These are phyloP conservation scores for Alternaria sp. DNA, from an alignment of 2,329 filamentous ascomycete genomes.

Conservation along the genomic window DNA sequence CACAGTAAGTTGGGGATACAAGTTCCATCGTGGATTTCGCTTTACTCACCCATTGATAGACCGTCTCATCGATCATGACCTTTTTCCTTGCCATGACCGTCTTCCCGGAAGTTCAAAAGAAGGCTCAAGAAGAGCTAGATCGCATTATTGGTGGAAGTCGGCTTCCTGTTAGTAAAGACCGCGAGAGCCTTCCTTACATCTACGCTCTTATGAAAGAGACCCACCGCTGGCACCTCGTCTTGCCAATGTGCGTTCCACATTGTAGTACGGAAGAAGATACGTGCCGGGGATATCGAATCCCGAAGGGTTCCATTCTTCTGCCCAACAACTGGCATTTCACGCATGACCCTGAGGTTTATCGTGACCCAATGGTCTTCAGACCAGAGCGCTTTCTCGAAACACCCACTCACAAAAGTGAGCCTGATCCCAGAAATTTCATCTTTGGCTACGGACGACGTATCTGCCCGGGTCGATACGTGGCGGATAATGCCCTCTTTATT, in stretches of 20 bases:
- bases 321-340: slow-evolving; percentile 54
- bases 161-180: slow-evolving; percentile 59
- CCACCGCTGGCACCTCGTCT: slow-evolving; percentile 52
- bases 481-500: slow-evolving; percentile 54
- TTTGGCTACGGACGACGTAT: slow-evolving; percentile 56
- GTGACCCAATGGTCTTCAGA: slow-evolving; percentile 52
- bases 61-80: slow-evolving; percentile 51
- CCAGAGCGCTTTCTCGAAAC: slow-evolving; percentile 55
- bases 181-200: slow-evolving; percentile 52
- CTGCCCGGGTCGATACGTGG: slow-evolving; percentile 56
- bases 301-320: slow-evolving; percentile 51
- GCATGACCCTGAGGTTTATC: slow-evolving; percentile 52
- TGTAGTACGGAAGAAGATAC: slow-evolving; percentile 45
- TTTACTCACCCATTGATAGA: slow-evolving; percentile 33
- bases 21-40: neutral
- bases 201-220: slow-evolving; percentile 52
- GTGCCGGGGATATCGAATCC: slow-evolving; percentile 53
- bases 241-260: slow-evolving; percentile 47
- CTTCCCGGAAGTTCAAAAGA: slow-evolving; percentile 58
- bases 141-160: slow-evolving; percentile 56
- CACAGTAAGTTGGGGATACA: slow-evolving; percentile 37
- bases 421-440: slow-evolving; percentile 45
- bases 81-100: slow-evolving; percentile 64
- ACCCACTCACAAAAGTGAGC: slow-evolving; percentile 46
- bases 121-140: slow-evolving; percentile 60